phyloP scores from a whole-genome alignment of 495 filamentous ascomycete species.

The Chaetomium cochliodes region DNA sequence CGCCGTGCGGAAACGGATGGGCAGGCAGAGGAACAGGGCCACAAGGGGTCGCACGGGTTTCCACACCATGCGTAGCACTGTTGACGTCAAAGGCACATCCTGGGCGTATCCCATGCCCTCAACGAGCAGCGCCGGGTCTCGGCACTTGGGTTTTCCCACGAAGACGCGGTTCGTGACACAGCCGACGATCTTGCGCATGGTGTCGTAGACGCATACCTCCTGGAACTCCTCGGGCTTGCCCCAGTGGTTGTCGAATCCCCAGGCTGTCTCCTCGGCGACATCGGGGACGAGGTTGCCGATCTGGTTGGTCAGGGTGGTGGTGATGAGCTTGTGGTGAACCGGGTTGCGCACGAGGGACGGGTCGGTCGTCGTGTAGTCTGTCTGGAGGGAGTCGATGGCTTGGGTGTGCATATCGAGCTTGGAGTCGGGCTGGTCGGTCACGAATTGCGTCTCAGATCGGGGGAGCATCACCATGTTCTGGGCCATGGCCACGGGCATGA shows the following conservation, averaged over 20 bases:
- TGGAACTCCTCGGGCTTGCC: conserved; percentile 36
- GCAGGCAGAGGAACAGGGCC: conserved; percentile 37
- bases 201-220: conserved; percentile 43
- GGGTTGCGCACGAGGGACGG: conserved; percentile 35
- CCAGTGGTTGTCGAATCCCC: conserved; percentile 37
- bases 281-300: conserved; percentile 42
- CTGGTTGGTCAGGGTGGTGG: conserved; percentile 41
- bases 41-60: conserved; percentile 42
- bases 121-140: conserved; percentile 40
- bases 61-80: conserved; percentile 38
- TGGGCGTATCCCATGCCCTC: conserved; percentile 44
- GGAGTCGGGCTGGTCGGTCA: conserved; percentile 48
- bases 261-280: conserved; percentile 45
- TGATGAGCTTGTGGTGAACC: conserved; percentile 39
- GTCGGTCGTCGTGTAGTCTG: conserved; percentile 41
- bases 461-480: conserved; percentile 43
- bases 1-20: conserved; percentile 37
- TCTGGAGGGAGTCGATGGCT: conserved; percentile 38
- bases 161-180: conserved; percentile 41
- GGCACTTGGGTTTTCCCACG: conserved; percentile 37
- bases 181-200: conserved; percentile 35
- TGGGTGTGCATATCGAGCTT: conserved; percentile 36
- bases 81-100: conserved; percentile 36
- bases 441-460: conserved; percentile 40
- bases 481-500: conserved; percentile 31